Evolutionary conservation across 768 basidiomycete species (phyloP).

Genomic region (Tylopilus cervinicoccineus): DNA sequence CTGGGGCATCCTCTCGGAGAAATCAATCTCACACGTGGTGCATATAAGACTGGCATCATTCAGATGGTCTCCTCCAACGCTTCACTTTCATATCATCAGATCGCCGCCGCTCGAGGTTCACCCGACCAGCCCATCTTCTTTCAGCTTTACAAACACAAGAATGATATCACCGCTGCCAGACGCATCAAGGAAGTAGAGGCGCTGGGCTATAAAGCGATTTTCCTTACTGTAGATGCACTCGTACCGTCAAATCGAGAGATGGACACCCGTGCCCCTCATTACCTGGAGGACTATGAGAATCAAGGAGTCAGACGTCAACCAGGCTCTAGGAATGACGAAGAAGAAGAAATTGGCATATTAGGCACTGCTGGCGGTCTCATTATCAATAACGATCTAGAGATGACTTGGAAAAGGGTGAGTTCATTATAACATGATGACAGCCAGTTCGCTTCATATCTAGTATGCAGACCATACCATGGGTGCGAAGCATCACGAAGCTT

Average conservation of each 20-base stretch:
- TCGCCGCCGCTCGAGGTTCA: slow-evolving; percentile 51
- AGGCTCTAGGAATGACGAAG: slow-evolving; percentile 31
- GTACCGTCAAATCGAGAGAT: slow-evolving; percentile 76
- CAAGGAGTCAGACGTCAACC: slow-evolving; percentile 25
- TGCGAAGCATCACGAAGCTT: slow-evolving; percentile 62
- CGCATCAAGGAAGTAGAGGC: slow-evolving; percentile 67
- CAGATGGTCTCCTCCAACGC: slow-evolving; percentile 86
- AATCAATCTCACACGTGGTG: slow-evolving; percentile 72
- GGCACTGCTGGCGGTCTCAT: slow-evolving; percentile 70
- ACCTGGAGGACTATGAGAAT: slow-evolving; percentile 52
- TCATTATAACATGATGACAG: not conserved
- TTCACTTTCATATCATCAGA: slow-evolving; percentile 60
- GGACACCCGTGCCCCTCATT: slow-evolving; percentile 61
- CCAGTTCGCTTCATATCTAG: not conserved
- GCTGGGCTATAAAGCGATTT: slow-evolving; percentile 83
- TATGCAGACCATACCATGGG: slow-evolving; percentile 71
- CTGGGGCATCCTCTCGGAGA: slow-evolving; percentile 91
- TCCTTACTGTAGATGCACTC: slow-evolving; percentile 89
- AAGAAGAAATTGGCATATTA: slow-evolving; percentile 38
- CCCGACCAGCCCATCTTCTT: slow-evolving; percentile 68
- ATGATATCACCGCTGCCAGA: slow-evolving; percentile 61
- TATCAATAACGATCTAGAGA: slow-evolving; percentile 63
- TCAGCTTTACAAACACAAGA: slow-evolving; percentile 80
- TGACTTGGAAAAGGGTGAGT: slow-evolving; percentile 71
- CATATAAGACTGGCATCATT: slow-evolving; percentile 61